Evolutionary conservation across 2,329 filamentous ascomycete genomes (phyloP).

Genomic region (Penicillium oxalicum): DNA sequence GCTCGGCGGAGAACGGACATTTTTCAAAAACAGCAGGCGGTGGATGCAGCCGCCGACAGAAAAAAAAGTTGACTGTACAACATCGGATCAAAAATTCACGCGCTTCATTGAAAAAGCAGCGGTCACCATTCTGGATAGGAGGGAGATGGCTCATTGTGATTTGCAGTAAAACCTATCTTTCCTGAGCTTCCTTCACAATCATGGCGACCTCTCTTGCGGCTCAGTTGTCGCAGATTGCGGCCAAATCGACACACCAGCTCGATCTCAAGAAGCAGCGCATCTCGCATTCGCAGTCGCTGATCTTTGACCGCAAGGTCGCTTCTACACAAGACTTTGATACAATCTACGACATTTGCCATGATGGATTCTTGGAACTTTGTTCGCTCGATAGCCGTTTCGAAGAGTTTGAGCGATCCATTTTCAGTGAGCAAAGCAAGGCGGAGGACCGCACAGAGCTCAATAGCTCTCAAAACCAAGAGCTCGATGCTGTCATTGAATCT

Average conservation of each 20-base stretch:
- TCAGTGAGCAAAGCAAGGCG: conserved; percentile 86
- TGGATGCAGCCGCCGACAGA: conserved; percentile 12
- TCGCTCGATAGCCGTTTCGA: conserved; percentile 74
- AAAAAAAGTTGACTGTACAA: conserved; percentile 29
- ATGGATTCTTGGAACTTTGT: conserved; percentile 89
- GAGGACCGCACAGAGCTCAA: conserved; percentile 86
- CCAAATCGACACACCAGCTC: conserved; percentile 81
- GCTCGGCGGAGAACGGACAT: conserved; percentile 1
- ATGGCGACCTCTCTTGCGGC: conserved; percentile 86
- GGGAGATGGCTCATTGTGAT: conserved; percentile 11
- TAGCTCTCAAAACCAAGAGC: conserved; percentile 69
- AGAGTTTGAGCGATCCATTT: conserved; percentile 70
- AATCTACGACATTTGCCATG: conserved; percentile 76
- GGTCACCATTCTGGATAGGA: background rate
- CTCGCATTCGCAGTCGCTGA: conserved; percentile 86
- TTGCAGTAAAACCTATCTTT: conserved; percentile 9
- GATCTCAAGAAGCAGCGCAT: conserved; percentile 90
- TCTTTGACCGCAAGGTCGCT: conserved; percentile 82
- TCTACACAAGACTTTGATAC: conserved; percentile 85
- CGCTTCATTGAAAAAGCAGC: background rate
- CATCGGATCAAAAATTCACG: conserved; percentile 10
- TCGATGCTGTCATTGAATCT: conserved; percentile 70
- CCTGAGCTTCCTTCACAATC: conserved; percentile 14
- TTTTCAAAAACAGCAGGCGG: conserved; percentile 14
- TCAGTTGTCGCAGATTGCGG: conserved; percentile 88